Base-by-base conservation (phyloP, 768 basidiomycete genomes). In the Boletus barrowsii region DNA sequence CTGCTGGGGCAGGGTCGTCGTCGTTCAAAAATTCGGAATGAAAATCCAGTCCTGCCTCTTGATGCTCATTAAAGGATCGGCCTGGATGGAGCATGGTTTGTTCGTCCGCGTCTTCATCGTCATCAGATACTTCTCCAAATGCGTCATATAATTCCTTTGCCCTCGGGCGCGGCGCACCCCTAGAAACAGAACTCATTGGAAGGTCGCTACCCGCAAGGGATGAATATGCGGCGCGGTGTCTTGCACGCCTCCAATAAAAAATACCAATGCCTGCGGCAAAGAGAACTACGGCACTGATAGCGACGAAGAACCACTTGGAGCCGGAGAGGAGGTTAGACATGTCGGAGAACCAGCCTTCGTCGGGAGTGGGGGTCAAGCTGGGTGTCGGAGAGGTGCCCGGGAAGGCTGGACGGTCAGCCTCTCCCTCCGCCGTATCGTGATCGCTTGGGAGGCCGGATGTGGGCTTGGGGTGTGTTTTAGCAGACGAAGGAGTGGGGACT, bases 101-200 rank as follows among this genome's bases (percentile, higher is more conserved):
- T 66, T 94, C 93, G 62, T 90, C 83, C 14, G 74, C 84, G 48
- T 89, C 86, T 43, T 90, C 88, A 54, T 88, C 88, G 42, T 91
- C 88, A 56, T 92, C 93, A 30, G 87, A 88, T 26, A 86, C 79
- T 65, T 93, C 93, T 35, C 93, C 93, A 72, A 98, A 98, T 17
- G 96, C 95, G 71, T 98, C 94, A 64, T 98, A 98, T 57, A 99
- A 67, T 72, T 98, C 96, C 73, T 88, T 88, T 47, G 93, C 89
- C 47, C 86, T 78, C 36, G 79, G 74, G 22, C 77, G 62, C 13
- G 71, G 47, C 29, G 75, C 70, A 5, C 73, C 65, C 22, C 76
- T 70, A 18, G 80, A 76, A 30, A 97, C 69, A 5, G 86, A 68
- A 47, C 79, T 83, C 92, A 98, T 93, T 9, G 85, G 83, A 50